Percentiles rank a stretch among this genome's conserved stretches.
Conservation (phyloP, 192 early-diverging fungal species). For the Podila verticillata region DNA sequence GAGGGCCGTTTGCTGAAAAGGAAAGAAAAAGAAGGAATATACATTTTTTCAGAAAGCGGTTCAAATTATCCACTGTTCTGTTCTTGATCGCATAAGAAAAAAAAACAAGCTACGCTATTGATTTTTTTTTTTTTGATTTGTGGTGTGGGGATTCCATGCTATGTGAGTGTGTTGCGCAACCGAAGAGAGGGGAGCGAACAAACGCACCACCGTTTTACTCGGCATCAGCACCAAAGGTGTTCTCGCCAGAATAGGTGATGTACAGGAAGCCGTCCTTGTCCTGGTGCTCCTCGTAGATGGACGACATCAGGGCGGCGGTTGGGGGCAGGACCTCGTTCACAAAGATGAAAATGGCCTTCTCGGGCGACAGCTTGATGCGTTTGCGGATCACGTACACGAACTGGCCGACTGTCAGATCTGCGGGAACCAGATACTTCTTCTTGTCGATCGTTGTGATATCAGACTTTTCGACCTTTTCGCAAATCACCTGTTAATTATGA, state of each 20-base stretch:
- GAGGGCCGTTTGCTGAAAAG: too few relatives aligned
- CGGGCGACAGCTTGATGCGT: conserved; percentile 95
- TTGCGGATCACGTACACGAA: conserved; percentile 98
- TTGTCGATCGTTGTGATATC: conserved; percentile 98
- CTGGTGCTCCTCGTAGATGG: conserved; percentile 97
- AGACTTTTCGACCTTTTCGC: conserved; percentile 97
- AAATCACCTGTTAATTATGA: conserved; percentile 65
- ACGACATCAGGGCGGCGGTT: conserved; percentile 90
- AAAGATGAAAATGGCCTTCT: conserved; percentile 99
- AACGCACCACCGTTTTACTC: conserved; percentile 9
- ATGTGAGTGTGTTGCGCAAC: not conserved
- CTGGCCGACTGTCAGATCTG: conserved; percentile 96
- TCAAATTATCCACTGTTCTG: too few relatives aligned
- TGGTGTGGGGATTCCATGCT: not conserved
- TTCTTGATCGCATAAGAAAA: too few relatives aligned
- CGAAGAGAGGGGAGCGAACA: not conserved
- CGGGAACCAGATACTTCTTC: conserved; percentile 98
- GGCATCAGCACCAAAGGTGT: conserved; percentile 75
- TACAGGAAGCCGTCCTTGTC: conserved; percentile 99
- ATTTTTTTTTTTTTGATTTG: not conserved
- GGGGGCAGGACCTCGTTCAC: conserved; percentile 97
- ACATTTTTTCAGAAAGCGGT: too few relatives aligned
- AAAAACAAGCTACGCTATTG: not conserved
- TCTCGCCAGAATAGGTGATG: conserved; percentile 92
- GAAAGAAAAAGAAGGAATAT: too few relatives aligned